Percentiles rank a stretch among this genome's conserved stretches.
These are phyloP conservation scores for Danielozyma ontarioensis DNA, from an alignment of 805 yeast genomes.

Conservation along the genomic window DNA sequence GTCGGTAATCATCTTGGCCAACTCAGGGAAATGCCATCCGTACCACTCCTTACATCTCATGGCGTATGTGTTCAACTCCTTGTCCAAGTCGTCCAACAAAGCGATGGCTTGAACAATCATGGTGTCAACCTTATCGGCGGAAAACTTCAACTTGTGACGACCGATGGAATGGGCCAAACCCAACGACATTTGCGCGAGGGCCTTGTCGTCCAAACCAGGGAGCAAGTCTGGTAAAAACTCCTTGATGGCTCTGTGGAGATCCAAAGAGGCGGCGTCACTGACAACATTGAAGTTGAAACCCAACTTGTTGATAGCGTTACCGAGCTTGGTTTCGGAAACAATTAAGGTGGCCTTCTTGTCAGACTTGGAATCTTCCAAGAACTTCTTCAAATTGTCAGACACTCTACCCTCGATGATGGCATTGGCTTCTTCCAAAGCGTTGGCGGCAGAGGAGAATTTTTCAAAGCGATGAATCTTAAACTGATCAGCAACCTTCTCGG, in stretches of 20 bases:
- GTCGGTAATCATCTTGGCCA: slow-evolving; percentile 94
- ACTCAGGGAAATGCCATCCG: slow-evolving; percentile 99
- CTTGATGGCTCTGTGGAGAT: slow-evolving; percentile 91
- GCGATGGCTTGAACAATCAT: slow-evolving; percentile 99
- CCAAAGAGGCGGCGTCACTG: slow-evolving; percentile 92
- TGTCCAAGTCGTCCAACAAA: slow-evolving; percentile 90
- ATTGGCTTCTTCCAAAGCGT: slow-evolving; percentile 92
- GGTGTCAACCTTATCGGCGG: slow-evolving; percentile 97
- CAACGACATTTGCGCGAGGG: slow-evolving; percentile 88
- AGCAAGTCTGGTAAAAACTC: slow-evolving; percentile 89
- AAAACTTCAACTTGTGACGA: slow-evolving; percentile 94
- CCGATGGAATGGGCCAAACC: slow-evolving; percentile 99
- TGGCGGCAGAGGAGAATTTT: slow-evolving; percentile 90
- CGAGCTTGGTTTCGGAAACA: slow-evolving; percentile 93
- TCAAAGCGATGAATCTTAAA: slow-evolving; percentile 95
- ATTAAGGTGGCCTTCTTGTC: slow-evolving; percentile 83
- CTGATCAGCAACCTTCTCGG: slow-evolving; percentile 82
- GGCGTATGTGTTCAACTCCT: slow-evolving; percentile 95
- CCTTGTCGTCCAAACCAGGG: slow-evolving; percentile 86
- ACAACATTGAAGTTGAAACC: slow-evolving; percentile 85
- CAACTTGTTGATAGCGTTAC: slow-evolving; percentile 92
- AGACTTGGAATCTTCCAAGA: slow-evolving; percentile 70
- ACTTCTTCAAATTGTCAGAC: slow-evolving; percentile 70
- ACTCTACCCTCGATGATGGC: slow-evolving; percentile 92
- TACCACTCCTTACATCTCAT: slow-evolving; percentile 99